Base-by-base conservation (phyloP, 2,329 filamentous ascomycete species). In the Alternaria sp. region DNA sequence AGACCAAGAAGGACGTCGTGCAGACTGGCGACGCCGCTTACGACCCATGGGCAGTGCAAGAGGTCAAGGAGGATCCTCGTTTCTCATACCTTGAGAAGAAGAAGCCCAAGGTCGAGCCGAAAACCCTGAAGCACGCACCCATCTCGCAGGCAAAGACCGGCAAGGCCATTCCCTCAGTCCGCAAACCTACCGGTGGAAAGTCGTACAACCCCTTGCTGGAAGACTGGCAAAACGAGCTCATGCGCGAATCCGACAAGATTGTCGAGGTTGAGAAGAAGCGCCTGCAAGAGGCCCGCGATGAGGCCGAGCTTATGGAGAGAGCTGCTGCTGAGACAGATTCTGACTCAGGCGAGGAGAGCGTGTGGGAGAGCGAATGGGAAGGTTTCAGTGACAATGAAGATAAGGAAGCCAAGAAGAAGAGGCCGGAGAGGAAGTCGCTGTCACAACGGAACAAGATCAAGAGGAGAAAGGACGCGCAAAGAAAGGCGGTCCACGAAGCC, bases 171-270 rank as follows among this genome's bases (percentile, higher is more conserved):
- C 92, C 93, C 1, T 90, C 94, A 3, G 91, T 99, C 1, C 85
- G 87, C 65, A 92, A 89, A 74, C 96, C 96, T 2, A 87, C 89
- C 7, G 93, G 90, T 15, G 94, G 93, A 63, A 93, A 90, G 79
- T 97, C 93, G 72, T 99, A 99, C 83, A 99, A 99, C 78, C 96
- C 96, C 0, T 84, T 88, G 6, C 96, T 96, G 71, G 87, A 89
- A 67, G 94, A 97, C 67, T 99, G 96, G 86, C 90, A 94, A 72
- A 86, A 88, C 9, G 87, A 95, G 15, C 83, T 97, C 47, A 86
- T 87, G 20, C 85, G 88, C 45, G 93, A 96, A 80, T 92, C 93
- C 49, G 87, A 90, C 60, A 93, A 92, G 80, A 94, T 91, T 14
- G 84, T 97, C 2, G 91, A 90, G 67, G 88, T 89, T 0, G 95